Evolutionary conservation across 1,284 basidiomycete genomes (phyloP).

Genomic region (Retiboletus fuscus): DNA sequence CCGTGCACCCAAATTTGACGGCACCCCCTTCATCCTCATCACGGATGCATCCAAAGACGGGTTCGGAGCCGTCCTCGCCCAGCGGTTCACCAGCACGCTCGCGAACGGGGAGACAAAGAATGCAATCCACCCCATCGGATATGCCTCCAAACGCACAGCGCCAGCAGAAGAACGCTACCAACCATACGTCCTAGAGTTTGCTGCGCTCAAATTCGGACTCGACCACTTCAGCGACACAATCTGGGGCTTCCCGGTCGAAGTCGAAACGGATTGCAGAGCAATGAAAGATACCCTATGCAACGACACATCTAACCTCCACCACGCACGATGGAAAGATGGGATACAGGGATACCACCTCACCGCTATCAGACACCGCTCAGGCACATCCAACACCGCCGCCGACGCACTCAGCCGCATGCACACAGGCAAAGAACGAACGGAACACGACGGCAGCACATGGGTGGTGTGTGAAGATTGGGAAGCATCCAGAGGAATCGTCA

Average conservation of each 20-base stretch:
- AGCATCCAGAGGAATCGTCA: too few relatives aligned
- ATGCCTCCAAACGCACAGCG: constrained; percentile 21
- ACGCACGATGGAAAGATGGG: too few relatives aligned
- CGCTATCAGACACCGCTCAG: too few relatives aligned
- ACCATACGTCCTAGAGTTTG: constrained; percentile 28
- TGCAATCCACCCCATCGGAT: constrained; percentile 12
- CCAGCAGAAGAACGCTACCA: constrained; percentile 16
- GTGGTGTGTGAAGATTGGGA: too few relatives aligned
- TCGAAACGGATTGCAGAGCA: constrained; percentile 11
- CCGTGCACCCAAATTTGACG: constrained; percentile 17
- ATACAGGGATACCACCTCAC: too few relatives aligned
- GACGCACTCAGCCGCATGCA: too few relatives aligned
- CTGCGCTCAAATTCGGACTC: constrained; percentile 19
- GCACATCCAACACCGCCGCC: too few relatives aligned
- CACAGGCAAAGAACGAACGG: too few relatives aligned
- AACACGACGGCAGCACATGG: too few relatives aligned
- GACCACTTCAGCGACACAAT: constrained; percentile 27
- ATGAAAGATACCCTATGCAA: too few relatives aligned
- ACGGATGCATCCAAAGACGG: constrained; percentile 18
- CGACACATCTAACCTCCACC: too few relatives aligned
- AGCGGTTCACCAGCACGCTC: background rate
- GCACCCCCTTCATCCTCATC: constrained; percentile 22
- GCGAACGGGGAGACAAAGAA: background rate
- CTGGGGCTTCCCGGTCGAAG: constrained; percentile 18
- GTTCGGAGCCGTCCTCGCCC: constrained; percentile 10